These are phyloP conservation scores for Leccinum solheimii DNA, from an alignment of 1,284 basidiomycete genomes.

Conservation along the genomic window DNA sequence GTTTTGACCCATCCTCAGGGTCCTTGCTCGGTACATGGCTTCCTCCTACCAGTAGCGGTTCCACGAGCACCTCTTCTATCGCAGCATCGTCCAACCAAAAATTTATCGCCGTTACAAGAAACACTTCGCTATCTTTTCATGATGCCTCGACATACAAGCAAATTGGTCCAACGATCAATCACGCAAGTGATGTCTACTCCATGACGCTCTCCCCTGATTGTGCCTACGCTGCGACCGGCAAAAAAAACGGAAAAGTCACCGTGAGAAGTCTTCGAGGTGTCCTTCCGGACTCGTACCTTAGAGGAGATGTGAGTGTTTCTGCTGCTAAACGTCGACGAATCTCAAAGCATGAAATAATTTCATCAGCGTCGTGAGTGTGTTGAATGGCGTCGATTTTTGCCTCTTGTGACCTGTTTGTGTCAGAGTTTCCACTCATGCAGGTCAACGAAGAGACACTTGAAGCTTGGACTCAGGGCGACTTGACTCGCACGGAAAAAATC, in stretches of 20 bases:
- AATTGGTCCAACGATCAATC: neutral
- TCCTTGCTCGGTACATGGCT: neutral
- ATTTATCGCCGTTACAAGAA: neutral
- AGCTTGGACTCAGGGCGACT: neutral
- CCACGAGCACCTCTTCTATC: neutral
- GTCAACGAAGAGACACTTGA: neutral
- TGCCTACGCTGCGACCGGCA: neutral
- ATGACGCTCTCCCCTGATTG: neutral
- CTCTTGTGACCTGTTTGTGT: neutral
- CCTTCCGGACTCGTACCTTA: neutral
- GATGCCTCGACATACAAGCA: neutral
- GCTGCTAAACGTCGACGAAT: neutral
- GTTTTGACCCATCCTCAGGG: neutral
- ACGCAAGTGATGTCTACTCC: neutral
- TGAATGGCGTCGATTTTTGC: too few species aligned
- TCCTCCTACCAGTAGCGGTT: neutral
- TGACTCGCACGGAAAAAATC: too few species aligned
- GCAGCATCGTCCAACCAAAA: neutral
- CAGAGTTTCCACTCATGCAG: neutral
- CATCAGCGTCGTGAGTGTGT: neutral
- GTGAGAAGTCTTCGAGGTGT: neutral
- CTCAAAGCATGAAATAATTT: neutral
- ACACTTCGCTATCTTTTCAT: neutral
- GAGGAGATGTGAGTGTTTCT: neutral
- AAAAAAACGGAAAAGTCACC: neutral